Conservation (phyloP, 441 rosid species). For the Gossypium gossypioides region DNA sequence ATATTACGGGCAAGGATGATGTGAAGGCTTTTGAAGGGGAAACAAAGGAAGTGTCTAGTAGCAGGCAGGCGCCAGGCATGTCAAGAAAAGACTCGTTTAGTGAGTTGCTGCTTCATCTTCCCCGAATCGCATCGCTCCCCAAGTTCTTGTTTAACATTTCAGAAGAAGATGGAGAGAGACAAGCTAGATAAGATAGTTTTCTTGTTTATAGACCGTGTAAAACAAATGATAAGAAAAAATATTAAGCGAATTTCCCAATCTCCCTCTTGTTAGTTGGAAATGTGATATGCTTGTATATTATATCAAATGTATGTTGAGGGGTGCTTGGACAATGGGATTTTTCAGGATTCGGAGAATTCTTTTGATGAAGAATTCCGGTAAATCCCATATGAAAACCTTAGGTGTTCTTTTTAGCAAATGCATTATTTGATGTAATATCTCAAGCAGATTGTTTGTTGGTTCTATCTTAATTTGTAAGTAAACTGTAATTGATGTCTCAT, state of each 20-base stretch:
- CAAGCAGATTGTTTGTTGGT: neutral
- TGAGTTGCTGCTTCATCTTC: constrained; percentile 83
- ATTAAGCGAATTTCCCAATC: neutral
- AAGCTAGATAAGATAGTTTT: constrained; percentile 31
- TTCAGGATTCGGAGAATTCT: constrained; percentile 48
- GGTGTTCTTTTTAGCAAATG: constrained; percentile 8
- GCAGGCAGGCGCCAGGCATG: constrained; percentile 65
- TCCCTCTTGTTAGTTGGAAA: constrained; percentile 6
- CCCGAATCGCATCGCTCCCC: constrained; percentile 78
- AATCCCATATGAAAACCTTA: constrained; percentile 22
- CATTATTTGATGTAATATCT: neutral
- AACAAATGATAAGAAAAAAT: constrained; percentile 3
- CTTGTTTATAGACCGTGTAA: neutral
- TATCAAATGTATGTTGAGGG: constrained; percentile 3
- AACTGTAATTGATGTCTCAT: neutral
- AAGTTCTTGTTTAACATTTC: constrained; percentile 83
- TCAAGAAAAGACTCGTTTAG: constrained; percentile 86
- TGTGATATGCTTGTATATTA: constrained; percentile 10
- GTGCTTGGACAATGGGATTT: constrained; percentile 16
- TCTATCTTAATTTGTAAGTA: neutral
- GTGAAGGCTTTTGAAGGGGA: constrained; percentile 31
- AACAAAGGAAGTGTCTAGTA: constrained; percentile 38
- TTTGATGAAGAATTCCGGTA: constrained; percentile 55
- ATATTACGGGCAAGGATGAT: constrained; percentile 21
- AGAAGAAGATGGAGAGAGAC: constrained; percentile 57